phyloP scores from a whole-genome alignment of 495 filamentous ascomycete genomes.

The Xylaria curta region DNA sequence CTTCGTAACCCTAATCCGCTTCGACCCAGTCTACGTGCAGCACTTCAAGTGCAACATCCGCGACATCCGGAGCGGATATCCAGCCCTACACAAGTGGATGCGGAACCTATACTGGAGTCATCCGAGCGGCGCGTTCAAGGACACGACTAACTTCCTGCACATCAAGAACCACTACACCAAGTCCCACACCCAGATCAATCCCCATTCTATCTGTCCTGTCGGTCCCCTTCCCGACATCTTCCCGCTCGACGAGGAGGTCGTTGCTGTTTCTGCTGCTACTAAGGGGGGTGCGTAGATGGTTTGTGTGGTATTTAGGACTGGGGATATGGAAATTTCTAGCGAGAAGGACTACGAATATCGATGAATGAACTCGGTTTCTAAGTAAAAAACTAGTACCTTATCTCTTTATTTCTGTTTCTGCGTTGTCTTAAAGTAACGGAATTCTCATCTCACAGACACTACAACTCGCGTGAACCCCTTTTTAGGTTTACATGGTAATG shows the following conservation, averaged over 20 bases:
- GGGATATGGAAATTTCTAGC: no score
- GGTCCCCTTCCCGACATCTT: constrained; percentile 70
- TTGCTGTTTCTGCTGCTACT: constrained; percentile 37
- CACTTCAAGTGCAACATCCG: constrained; percentile 93
- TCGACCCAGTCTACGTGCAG: constrained; percentile 89
- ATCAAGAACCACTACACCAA: constrained; percentile 65
- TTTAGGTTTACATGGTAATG: neutral
- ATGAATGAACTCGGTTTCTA: neutral
- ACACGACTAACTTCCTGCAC: constrained; percentile 72
- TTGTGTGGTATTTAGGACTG: no score
- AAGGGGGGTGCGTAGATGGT: neutral
- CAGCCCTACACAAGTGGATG: constrained; percentile 70
- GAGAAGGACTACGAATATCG: neutral
- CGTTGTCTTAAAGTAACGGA: neutral
- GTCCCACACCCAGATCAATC: constrained; percentile 58
- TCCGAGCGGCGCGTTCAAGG: constrained; percentile 50
- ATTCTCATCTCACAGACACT: neutral
- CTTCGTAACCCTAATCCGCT: constrained; percentile 85
- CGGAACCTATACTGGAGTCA: constrained; percentile 72
- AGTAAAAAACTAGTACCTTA: neutral
- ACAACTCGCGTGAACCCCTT: neutral
- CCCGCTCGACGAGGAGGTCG: constrained; percentile 50
- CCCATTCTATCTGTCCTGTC: constrained; percentile 64
- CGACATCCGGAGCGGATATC: constrained; percentile 81
- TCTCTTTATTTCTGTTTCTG: neutral